Percentiles rank a stretch among this genome's conserved stretches.
These are phyloP conservation scores for Kwoniella sp. DNA, from an alignment of 768 basidiomycete genomes.

Conservation along the genomic window DNA sequence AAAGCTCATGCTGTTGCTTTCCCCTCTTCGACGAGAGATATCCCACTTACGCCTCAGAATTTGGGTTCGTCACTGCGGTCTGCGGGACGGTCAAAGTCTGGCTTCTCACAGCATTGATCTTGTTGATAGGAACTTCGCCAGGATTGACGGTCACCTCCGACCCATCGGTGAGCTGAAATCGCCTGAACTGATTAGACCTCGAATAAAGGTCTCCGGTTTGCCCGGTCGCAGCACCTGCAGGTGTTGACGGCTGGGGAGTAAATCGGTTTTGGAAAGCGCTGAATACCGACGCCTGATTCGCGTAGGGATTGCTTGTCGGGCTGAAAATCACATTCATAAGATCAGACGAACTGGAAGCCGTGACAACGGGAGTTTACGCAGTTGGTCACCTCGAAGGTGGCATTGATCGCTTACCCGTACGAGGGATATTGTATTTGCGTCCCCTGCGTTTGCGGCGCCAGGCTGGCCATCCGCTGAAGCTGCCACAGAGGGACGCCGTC, in stretches of 20 bases:
- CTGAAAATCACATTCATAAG: too few species aligned
- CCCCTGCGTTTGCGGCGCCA: not conserved
- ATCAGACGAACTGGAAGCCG: too few species aligned
- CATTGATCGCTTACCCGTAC: not conserved
- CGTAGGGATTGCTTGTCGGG: not conserved
- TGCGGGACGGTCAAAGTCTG: not conserved
- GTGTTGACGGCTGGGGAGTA: not conserved
- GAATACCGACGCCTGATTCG: not conserved
- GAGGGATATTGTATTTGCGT: not conserved
- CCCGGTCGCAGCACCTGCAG: not conserved
- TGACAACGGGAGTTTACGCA: too few species aligned
- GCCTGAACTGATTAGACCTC: not conserved
- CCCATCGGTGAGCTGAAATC: not conserved
- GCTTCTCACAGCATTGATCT: not conserved
- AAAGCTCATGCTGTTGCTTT: too few species aligned
- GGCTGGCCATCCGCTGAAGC: not conserved
- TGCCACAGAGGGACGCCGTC: not conserved
- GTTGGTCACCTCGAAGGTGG: too few species aligned
- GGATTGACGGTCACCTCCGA: not conserved
- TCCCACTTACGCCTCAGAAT: too few species aligned
- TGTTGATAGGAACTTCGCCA: not conserved
- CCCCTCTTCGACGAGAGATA: too few species aligned
- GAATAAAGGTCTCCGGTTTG: not conserved
- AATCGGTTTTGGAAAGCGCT: not conserved
- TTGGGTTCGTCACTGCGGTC: not conserved